Evolutionary conservation across 306 rosid species (phyloP).

Genomic region (Fragaria iinumae): DNA sequence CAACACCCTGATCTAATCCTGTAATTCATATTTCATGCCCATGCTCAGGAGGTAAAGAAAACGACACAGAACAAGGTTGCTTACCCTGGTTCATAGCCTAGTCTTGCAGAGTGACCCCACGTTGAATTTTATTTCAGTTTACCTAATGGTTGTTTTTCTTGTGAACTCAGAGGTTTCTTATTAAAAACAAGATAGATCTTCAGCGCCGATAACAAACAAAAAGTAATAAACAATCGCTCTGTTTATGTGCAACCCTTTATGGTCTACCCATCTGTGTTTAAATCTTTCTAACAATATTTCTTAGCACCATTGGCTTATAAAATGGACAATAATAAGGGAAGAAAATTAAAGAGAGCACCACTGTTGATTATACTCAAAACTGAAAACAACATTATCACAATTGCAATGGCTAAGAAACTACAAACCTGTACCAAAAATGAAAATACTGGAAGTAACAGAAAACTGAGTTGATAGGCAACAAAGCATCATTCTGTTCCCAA

Average conservation of each 20-base stretch:
- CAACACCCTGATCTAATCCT: background rate
- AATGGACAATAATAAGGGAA: background rate
- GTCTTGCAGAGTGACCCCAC: conserved; percentile 1
- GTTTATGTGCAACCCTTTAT: background rate
- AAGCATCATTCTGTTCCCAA: background rate
- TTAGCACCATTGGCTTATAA: background rate
- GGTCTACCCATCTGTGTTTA: background rate
- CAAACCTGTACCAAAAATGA: background rate
- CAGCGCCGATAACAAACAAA: background rate
- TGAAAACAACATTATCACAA: background rate
- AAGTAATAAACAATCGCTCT: background rate
- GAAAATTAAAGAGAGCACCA: background rate
- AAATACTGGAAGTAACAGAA: background rate
- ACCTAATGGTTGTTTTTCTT: background rate
- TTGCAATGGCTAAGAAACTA: background rate
- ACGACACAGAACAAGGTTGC: background rate
- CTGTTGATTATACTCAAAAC: background rate
- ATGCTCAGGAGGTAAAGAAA: background rate
- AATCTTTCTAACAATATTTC: background rate
- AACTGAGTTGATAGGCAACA: background rate
- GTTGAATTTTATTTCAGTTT: background rate
- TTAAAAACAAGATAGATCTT: background rate
- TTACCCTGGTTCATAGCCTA: background rate
- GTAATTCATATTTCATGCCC: background rate
- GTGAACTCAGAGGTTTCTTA: background rate